These are phyloP conservation scores for Yarrowia hollandica DNA, from an alignment of 805 yeast species.

Conservation along the genomic window DNA sequence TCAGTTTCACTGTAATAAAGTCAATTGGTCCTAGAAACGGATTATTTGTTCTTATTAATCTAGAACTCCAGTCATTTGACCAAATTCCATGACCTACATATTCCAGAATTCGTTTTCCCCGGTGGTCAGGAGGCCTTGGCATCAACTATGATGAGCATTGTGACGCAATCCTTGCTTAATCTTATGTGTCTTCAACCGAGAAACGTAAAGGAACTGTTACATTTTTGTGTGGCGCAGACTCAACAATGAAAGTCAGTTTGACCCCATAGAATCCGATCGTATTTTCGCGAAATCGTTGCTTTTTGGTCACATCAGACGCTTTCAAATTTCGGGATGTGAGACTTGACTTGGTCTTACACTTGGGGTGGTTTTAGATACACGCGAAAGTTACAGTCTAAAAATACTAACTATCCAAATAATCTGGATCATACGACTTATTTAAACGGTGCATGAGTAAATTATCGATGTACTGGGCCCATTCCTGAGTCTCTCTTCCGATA, in stretches of 20 bases:
- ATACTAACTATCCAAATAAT: background rate
- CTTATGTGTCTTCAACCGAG: slow-evolving; percentile 9
- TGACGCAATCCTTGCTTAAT: slow-evolving; percentile 27
- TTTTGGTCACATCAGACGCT: background rate
- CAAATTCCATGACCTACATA: no score
- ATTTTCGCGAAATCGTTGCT: slow-evolving; percentile 6
- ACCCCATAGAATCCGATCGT: slow-evolving; percentile 1
- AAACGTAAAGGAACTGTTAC: background rate
- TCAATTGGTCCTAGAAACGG: background rate
- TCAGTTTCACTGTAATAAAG: no score
- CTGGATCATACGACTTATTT: background rate
- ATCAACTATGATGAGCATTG: background rate
- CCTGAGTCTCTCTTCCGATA: background rate
- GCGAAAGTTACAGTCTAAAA: background rate
- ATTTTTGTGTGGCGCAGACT: slow-evolving; percentile 9
- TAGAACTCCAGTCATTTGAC: no score
- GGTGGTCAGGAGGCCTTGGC: slow-evolving; percentile 12
- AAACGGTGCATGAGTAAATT: no score
- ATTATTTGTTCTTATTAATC: no score
- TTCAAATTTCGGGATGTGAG: no score
- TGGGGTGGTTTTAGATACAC: no score
- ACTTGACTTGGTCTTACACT: no score
- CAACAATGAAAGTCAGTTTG: background rate
- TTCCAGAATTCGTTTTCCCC: background rate
- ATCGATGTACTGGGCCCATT: no score